Percentiles rank a stretch among this genome's conserved stretches.
These are phyloP conservation scores for Diaporthe humulicola DNA, from an alignment of 2,329 filamentous ascomycete species.

Conservation along the genomic window DNA sequence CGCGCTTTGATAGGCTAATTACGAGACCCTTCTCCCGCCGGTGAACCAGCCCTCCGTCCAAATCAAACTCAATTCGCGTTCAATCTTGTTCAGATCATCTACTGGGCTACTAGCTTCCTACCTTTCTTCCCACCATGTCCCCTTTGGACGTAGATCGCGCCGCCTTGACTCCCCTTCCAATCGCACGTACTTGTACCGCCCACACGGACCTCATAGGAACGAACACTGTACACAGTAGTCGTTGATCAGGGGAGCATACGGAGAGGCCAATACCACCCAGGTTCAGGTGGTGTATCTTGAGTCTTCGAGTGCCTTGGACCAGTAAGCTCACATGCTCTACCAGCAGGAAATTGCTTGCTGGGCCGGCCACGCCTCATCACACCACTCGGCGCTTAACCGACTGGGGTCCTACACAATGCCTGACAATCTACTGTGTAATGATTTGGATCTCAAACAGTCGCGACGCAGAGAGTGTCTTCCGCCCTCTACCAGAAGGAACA, in stretches of 20 bases:
- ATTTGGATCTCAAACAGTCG: not conserved
- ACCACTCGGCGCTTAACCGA: not conserved
- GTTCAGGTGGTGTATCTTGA: not conserved
- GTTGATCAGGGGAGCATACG: not conserved
- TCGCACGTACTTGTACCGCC: not conserved
- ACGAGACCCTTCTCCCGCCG: not conserved
- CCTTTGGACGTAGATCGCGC: not conserved
- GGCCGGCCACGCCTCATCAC: not conserved
- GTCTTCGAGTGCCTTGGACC: not conserved
- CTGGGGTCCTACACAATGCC: not conserved
- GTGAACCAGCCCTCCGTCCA: conserved; percentile 2
- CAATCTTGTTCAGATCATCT: not conserved
- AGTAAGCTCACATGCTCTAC: not conserved
- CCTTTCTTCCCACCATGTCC: not conserved
- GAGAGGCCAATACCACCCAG: not conserved
- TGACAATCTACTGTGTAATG: too few species aligned
- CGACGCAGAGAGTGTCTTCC: not conserved
- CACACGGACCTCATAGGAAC: not conserved
- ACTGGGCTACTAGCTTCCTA: not conserved
- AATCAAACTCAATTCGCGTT: conserved; percentile 11
- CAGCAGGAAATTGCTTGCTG: not conserved
- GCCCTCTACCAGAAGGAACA: not conserved
- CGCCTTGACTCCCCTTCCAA: not conserved
- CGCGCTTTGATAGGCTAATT: conserved; percentile 20
- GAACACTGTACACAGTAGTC: not conserved